Evolutionary conservation across 139 green algal genomes (phyloP), one percentile per base, ranked within the genome.

Genomic region (Micractinium conductrix): DNA sequence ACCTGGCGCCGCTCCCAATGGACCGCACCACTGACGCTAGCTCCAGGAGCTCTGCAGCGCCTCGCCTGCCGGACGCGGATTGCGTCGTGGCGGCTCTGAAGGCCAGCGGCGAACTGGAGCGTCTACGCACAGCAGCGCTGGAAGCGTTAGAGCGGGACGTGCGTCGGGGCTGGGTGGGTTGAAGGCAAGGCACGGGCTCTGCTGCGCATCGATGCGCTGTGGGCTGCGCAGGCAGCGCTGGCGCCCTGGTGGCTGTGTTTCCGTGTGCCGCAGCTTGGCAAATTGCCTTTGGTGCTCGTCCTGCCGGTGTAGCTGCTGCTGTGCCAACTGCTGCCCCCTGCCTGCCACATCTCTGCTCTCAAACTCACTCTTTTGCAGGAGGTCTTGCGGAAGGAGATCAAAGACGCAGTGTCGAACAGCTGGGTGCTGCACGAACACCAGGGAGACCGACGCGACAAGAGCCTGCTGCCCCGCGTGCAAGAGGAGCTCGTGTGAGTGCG

Each of bases 101-200:
- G 16, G 14, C 55, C 1, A 82, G 10, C 33, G 76, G 76, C 6
- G 10, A 40, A 26, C 48, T 85, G 26, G 80, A 85, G 45, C 22
- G 26, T 67, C 68, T 85, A 21, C 53, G 80, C 4, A 53, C 38
- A 2, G 28, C 45, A 8, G 68, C 80, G 6, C 35, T 85, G 28
- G 22, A 85, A 48, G 22, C 33, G 17, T 48, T 85, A 7, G 48
- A 78, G 16, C 50, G 70, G 19, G n/a, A 85, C 28, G 80, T 85
- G 37, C 71, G 80, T 35, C 26, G 28, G 9, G 2, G 4, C 14
- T 22, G 48, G 48, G 48, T 10, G 48, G 48, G 48, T 22, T 58
- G 14, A 28, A 65, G 19, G 14, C 33, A 26, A 24, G 6, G 63
- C n/a, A n/a, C n/a, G n/a, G n/a, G n/a, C n/a, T n/a, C n/a, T n/a